phyloP scores from a whole-genome alignment of 352 stramenopile species.

The Globisporangium carolinianum region DNA sequence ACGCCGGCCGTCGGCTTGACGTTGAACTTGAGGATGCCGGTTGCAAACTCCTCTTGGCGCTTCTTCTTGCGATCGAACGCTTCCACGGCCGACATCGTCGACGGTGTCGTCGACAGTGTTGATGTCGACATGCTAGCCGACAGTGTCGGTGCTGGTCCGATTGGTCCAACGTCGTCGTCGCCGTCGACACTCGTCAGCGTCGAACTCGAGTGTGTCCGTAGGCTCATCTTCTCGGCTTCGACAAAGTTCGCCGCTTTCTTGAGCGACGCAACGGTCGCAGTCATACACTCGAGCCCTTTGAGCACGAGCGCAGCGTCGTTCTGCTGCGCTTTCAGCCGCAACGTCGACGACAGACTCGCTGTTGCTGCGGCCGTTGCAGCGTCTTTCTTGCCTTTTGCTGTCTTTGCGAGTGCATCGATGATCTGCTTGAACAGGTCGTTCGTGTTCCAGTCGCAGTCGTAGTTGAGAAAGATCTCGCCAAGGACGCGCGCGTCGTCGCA shows the following conservation, averaged over 20 bases:
- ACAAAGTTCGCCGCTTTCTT: slow-evolving; percentile 87
- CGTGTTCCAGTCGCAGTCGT: slow-evolving; percentile 98
- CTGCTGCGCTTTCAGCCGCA: slow-evolving; percentile 58
- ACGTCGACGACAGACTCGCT: slow-evolving; percentile 50
- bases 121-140: neutral
- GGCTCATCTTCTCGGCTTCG: slow-evolving; percentile 45
- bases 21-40: slow-evolving; percentile 97
- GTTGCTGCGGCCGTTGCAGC: slow-evolving; percentile 28
- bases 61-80: slow-evolving; percentile 97
- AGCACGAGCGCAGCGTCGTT: slow-evolving; percentile 71
- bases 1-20: slow-evolving; percentile 91
- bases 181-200: slow-evolving; percentile 21
- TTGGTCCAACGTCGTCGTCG: slow-evolving; percentile 24
- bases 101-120: slow-evolving; percentile 18
- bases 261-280: slow-evolving; percentile 89
- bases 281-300: slow-evolving; percentile 90
- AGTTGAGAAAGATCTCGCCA: slow-evolving; percentile 99
- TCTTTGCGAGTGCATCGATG: slow-evolving; percentile 92
- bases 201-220: slow-evolving; percentile 13
- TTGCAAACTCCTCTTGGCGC: slow-evolving; percentile 94
- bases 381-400: slow-evolving; percentile 89
- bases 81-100: slow-evolving; percentile 83
- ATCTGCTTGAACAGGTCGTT: slow-evolving; percentile 98
- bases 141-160: neutral
- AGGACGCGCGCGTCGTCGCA: slow-evolving; percentile 93